Evolutionary conservation across 495 filamentous ascomycete species (phyloP).

Genomic region (Xylaria acuta): DNA sequence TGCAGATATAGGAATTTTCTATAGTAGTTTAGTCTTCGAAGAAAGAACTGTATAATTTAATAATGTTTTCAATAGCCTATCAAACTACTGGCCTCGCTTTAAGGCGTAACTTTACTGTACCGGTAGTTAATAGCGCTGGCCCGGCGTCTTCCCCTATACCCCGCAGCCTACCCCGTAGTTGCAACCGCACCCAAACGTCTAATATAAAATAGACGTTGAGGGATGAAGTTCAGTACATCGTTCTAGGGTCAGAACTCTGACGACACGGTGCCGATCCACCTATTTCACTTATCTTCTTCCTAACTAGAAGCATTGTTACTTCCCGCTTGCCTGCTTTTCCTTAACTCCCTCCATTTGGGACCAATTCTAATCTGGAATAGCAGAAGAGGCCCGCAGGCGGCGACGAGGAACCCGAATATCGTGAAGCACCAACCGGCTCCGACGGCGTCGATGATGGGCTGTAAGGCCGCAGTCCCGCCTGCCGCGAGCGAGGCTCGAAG

Average conservation of each 20-base stretch:
- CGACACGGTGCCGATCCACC: not conserved
- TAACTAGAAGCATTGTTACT: not conserved
- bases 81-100: not conserved
- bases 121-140: not conserved
- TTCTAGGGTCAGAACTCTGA: not conserved
- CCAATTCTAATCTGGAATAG: constrained; percentile 1
- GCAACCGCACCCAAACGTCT: not conserved
- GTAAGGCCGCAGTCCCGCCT: constrained; percentile 25
- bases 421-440: constrained; percentile 32
- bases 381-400: not conserved
- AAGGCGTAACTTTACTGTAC: not conserved
- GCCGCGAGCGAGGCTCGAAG: constrained; percentile 28
- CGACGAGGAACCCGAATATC: constrained; percentile 24
- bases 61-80: not conserved
- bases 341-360: constrained; percentile 2
- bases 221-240: not conserved
- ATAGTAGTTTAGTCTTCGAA: not conserved
- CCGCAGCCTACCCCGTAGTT: constrained; percentile 10
- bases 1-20: not conserved
- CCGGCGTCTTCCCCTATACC: not conserved
- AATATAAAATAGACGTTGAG: not conserved
- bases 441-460: constrained; percentile 30
- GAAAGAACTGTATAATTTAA: no score
- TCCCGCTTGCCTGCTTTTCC: not conserved
- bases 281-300: not conserved